Percentiles rank a stretch among this genome's conserved stretches.
These are phyloP conservation scores for Geotrichum phurueaensis DNA, from an alignment of 1,139 yeast species.

Conservation along the genomic window DNA sequence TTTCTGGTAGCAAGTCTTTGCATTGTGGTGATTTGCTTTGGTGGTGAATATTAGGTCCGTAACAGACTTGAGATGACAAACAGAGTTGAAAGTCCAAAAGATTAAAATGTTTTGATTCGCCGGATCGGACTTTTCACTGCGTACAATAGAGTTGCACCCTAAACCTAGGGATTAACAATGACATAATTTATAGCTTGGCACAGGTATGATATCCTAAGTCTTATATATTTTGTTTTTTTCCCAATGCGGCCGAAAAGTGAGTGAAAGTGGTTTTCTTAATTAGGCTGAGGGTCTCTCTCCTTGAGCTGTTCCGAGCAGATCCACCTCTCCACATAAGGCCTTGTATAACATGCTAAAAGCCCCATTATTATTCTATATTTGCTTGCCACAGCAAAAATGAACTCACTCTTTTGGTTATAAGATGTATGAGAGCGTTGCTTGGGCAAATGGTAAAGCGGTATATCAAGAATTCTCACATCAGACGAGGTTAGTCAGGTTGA, in stretches of 20 bases:
- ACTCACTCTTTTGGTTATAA: neutral
- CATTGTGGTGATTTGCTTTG: slow-evolving; percentile 5
- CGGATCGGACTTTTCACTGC: neutral
- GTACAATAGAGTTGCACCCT: neutral
- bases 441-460: neutral
- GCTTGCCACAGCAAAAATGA: neutral
- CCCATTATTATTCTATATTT: neutral
- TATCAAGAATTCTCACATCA: neutral
- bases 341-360: neutral
- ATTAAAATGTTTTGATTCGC: neutral
- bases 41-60: neutral
- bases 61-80: neutral
- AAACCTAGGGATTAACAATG: neutral
- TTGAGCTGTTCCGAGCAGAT: neutral
- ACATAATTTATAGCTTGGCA: neutral
- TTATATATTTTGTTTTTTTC: neutral
- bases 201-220: neutral
- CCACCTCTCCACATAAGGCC: neutral
- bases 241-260: neutral
- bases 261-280: neutral
- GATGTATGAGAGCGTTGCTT: neutral
- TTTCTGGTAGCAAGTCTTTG: slow-evolving; percentile 7
- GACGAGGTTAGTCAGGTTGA: neutral
- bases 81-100: neutral
- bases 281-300: neutral